Percentiles rank a stretch among this genome's conserved stretches.
Evolutionary conservation across 139 green algal genomes (phyloP).

Genomic region (Closterium sp.): DNA sequence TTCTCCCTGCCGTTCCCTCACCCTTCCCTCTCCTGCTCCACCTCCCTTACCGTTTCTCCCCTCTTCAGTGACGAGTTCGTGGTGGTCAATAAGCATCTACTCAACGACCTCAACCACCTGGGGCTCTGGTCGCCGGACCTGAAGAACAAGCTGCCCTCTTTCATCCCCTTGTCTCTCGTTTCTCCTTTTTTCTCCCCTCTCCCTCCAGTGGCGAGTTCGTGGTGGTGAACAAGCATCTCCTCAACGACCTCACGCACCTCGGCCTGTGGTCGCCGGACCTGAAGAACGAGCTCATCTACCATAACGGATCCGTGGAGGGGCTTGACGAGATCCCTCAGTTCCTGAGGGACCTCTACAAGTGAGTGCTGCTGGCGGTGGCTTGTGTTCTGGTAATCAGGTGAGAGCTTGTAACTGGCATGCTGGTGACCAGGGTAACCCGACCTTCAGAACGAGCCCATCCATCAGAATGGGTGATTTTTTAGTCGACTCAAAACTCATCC

Average conservation of each 20-base stretch:
- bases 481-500: constrained; percentile 95
- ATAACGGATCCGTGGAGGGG: constrained; percentile 71
- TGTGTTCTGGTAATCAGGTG: too few relatives aligned
- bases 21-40: constrained; percentile 58
- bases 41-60: too few relatives aligned
- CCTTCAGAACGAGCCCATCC: constrained; percentile 81
- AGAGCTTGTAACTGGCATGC: constrained; percentile 85
- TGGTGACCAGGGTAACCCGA: constrained; percentile 79
- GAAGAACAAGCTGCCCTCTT: constrained; percentile 92
- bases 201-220: constrained; percentile 77
- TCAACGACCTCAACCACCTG: constrained; percentile 85
- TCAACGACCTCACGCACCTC: constrained; percentile 86
- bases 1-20: constrained; percentile 93
- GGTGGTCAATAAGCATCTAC: constrained; percentile 97
- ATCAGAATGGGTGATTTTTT: too few relatives aligned
- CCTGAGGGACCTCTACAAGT: constrained; percentile 94
- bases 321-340: constrained; percentile 78
- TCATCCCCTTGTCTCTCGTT: constrained; percentile 78
- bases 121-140: constrained; percentile 84
- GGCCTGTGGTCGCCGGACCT: constrained; percentile 76
- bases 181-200: constrained; percentile 51
- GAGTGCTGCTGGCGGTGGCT: too few relatives aligned
- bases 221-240: constrained; percentile 96
- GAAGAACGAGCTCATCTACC: constrained; percentile 79
- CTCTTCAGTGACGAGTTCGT: constrained; percentile 78